Conservation (phyloP, 805 yeast species). For the Starmerella stigmatis region DNA sequence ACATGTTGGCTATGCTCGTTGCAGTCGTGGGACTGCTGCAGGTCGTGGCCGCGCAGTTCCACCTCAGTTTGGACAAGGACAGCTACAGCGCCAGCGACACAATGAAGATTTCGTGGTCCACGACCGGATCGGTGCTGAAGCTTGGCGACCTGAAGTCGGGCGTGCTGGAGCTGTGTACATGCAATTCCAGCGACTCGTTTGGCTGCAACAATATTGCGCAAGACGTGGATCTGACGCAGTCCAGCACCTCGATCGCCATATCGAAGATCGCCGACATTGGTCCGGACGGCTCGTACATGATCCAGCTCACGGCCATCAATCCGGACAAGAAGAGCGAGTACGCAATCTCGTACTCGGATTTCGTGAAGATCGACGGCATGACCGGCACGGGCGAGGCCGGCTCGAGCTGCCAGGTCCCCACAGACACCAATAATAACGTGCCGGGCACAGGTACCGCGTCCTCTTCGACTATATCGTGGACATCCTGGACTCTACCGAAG, state of each 20-base stretch:
- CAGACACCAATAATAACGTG: conserved; percentile 6
- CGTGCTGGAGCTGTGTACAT: conserved; percentile 57
- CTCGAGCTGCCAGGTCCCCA: conserved; percentile 10
- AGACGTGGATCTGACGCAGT: conserved; percentile 21
- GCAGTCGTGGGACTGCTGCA: conserved; percentile 11
- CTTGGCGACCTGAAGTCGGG: conserved; percentile 37
- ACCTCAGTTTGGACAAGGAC: conserved; percentile 15
- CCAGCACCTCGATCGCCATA: conserved; percentile 36
- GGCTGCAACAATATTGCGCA: conserved; percentile 26
- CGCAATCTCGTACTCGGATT: conserved; percentile 18
- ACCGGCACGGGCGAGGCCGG: conserved; percentile 39
- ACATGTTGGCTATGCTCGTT: not conserved
- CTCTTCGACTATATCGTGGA: conserved; percentile 12
- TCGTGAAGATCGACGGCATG: conserved; percentile 58
- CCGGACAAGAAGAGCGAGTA: conserved; percentile 51
- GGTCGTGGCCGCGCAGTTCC: conserved; percentile 21
- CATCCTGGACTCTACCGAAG: conserved; percentile 17
- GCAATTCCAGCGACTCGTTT: conserved; percentile 41
- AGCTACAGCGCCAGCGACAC: conserved; percentile 22
- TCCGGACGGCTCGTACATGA: conserved; percentile 56
- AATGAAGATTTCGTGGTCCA: conserved; percentile 45
- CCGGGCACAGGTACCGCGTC: conserved; percentile 18
- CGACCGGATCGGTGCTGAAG: conserved; percentile 38
- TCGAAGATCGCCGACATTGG: conserved; percentile 37
- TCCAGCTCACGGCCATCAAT: conserved; percentile 49